Conservation (phyloP, 495 filamentous ascomycete species). For the Penicillium odoratum region DNA sequence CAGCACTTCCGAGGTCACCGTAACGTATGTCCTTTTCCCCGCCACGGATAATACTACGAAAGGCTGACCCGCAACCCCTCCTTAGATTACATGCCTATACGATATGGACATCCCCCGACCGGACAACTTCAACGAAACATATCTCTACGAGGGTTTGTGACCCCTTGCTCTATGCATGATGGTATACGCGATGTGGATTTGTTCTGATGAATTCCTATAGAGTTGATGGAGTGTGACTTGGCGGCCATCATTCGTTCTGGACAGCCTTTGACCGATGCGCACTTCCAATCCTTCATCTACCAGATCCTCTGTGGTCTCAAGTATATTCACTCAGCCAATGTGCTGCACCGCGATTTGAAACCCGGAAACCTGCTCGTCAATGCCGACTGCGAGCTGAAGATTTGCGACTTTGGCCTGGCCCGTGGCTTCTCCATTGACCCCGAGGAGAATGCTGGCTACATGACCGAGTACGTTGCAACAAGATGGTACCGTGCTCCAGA, state of each 20-base stretch:
- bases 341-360: conserved; percentile 94
- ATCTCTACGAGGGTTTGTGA: conserved; percentile 88
- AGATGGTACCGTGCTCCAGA: conserved; percentile 98
- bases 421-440: conserved; percentile 95
- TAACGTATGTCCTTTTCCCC: conserved; percentile 53
- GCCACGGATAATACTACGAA: conserved; percentile 8
- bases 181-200: not conserved
- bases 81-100: conserved; percentile 95
- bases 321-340: conserved; percentile 98
- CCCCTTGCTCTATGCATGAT: not conserved
- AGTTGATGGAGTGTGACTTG: conserved; percentile 98
- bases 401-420: conserved; percentile 96
- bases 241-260: conserved; percentile 97
- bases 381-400: conserved; percentile 98
- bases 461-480: conserved; percentile 99
- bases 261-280: conserved; percentile 92
- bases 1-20: conserved; percentile 94
- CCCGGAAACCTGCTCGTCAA: conserved; percentile 96
- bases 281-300: conserved; percentile 94
- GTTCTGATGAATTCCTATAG: conserved; percentile 46
- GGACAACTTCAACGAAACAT: conserved; percentile 98
- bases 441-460: conserved; percentile 98
- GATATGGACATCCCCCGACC: conserved; percentile 99
- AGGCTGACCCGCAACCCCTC: conserved; percentile 26
- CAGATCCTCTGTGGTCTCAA: conserved; percentile 95